Percentiles rank a stretch among this genome's conserved stretches.
These are phyloP conservation scores for Amaranthus tricolor DNA, from an alignment of 179 eudicot genomes.

Conservation along the genomic window DNA sequence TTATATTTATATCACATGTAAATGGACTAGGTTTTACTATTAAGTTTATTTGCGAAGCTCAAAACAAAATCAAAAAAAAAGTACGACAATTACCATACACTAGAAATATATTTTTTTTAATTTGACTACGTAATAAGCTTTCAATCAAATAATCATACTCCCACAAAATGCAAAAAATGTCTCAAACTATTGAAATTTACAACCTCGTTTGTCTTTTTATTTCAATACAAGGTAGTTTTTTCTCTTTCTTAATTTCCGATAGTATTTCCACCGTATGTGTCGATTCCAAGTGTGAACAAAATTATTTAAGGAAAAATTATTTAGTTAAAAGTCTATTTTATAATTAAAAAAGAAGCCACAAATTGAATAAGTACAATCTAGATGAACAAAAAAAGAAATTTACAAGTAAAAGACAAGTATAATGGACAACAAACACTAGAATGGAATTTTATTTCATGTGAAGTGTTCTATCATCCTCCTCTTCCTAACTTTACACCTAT, in stretches of 20 bases:
- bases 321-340: background rate
- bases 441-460: conserved; percentile 12
- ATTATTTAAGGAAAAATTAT: too few relatives aligned
- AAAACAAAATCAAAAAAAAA: too few relatives aligned
- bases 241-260: background rate
- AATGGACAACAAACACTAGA: background rate
- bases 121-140: too few relatives aligned
- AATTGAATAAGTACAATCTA: background rate
- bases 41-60: background rate
- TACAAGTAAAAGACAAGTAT: background rate
- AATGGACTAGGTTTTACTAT: background rate
- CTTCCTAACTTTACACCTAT: conserved; percentile 4
- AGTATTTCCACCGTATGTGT: background rate
- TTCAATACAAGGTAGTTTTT: too few relatives aligned
- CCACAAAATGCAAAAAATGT: too few relatives aligned
- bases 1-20: background rate
- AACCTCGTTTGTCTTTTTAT: too few relatives aligned
- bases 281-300: background rate
- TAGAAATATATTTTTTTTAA: too few relatives aligned
- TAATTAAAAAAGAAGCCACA: background rate
- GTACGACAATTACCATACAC: too few relatives aligned
- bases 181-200: too few relatives aligned
- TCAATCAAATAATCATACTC: too few relatives aligned
- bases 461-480: conserved; percentile 1
- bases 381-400: background rate